phyloP scores from a whole-genome alignment of 768 basidiomycete genomes.

The Cystofilobasidium ferigula region DNA sequence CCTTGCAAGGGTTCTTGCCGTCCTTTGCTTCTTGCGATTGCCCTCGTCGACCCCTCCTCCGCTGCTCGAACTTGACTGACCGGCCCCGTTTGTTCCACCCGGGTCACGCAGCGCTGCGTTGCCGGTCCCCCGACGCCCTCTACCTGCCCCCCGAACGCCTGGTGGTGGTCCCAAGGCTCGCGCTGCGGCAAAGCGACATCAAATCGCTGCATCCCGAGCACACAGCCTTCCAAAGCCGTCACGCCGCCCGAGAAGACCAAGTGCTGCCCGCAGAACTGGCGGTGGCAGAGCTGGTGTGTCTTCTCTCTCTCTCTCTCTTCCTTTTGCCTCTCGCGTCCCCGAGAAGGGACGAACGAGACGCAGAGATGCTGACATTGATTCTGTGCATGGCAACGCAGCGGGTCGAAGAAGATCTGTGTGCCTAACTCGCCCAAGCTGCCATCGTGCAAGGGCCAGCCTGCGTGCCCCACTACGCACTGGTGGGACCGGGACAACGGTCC shows the following conservation, averaged over 20 bases:
- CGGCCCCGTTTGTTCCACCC: background rate
- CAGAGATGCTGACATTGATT: no score
- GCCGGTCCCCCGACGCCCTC: background rate
- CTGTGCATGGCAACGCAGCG: background rate
- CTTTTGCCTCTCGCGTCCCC: no score
- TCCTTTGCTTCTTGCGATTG: no score
- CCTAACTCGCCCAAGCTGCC: background rate
- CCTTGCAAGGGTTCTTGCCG: no score
- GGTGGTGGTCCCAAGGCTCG: background rate
- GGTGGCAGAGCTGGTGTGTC: background rate
- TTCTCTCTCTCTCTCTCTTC: background rate
- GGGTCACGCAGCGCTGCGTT: background rate
- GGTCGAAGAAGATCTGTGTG: background rate
- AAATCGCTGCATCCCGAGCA: background rate
- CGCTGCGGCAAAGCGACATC: background rate
- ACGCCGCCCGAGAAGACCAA: background rate
- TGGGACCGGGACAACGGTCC: background rate
- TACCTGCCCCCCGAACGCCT: background rate
- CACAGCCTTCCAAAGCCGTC: background rate
- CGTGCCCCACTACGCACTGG: background rate
- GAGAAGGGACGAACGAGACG: no score
- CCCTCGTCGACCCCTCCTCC: background rate
- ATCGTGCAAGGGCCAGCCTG: background rate
- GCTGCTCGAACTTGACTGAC: background rate
- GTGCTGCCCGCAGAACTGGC: background rate